These are phyloP conservation scores for Boletus rubroflammeus DNA, from an alignment of 768 basidiomycete genomes.

Conservation along the genomic window DNA sequence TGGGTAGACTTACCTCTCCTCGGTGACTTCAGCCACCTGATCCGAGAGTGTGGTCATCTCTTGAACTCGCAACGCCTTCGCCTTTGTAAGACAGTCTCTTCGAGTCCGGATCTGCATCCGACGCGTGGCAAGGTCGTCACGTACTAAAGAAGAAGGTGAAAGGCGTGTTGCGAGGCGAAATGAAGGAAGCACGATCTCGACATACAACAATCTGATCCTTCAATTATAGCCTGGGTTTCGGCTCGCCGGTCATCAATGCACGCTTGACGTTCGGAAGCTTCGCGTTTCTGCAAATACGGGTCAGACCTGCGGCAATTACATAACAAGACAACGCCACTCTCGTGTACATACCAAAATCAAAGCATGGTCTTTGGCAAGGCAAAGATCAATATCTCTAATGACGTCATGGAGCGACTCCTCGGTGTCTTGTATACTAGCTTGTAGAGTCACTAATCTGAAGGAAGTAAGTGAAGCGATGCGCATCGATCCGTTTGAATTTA, in stretches of 20 bases:
- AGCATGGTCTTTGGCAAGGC: conserved; percentile 41
- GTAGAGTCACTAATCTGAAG: conserved; percentile 49
- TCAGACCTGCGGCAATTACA: conserved; percentile 27
- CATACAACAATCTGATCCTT: conserved; percentile 47
- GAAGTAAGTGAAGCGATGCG: not conserved
- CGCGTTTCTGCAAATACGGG: conserved; percentile 50
- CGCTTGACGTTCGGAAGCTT: conserved; percentile 62
- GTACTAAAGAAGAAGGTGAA: conserved; percentile 34
- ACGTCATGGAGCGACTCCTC: conserved; percentile 47
- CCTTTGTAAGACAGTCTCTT: conserved; percentile 44
- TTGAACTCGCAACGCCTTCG: conserved; percentile 37
- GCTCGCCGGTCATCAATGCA: conserved; percentile 49
- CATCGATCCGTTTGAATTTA: conserved; percentile 6
- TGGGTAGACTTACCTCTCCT: conserved; percentile 36
- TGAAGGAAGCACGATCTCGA: conserved; percentile 20
- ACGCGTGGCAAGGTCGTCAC: conserved; percentile 40
- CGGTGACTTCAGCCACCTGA: conserved; percentile 33
- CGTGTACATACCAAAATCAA: conserved; percentile 38
- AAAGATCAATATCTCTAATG: conserved; percentile 44
- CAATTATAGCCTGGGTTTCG: conserved; percentile 40
- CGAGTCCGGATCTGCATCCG: conserved; percentile 44
- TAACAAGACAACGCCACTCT: conserved; percentile 8
- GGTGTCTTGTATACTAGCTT: conserved; percentile 50
- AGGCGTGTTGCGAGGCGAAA: conserved; percentile 14
- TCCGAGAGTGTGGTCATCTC: conserved; percentile 26